phyloP scores from a whole-genome alignment of 2,329 filamentous ascomycete genomes.

The Cytospora piceicola region DNA sequence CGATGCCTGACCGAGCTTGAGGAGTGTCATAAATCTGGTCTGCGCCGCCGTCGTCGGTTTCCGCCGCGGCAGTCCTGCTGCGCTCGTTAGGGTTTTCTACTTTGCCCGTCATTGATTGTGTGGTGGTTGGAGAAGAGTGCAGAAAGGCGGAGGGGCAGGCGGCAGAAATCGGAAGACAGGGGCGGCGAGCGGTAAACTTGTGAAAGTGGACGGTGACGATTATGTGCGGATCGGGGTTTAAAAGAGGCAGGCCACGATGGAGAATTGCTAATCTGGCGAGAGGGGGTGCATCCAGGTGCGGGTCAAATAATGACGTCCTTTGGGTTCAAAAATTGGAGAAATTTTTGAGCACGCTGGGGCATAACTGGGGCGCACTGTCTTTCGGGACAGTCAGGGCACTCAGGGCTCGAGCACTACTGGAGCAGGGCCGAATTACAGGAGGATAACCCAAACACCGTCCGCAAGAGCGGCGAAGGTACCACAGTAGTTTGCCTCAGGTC shows the following conservation, averaged over 20 bases:
- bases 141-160: constrained; percentile 29
- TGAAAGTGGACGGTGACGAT: constrained; percentile 31
- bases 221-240: constrained; percentile 31
- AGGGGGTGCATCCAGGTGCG: constrained; percentile 26
- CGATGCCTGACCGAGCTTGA: constrained; percentile 73
- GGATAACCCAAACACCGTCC: constrained; percentile 26
- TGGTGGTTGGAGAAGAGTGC: constrained; percentile 30
- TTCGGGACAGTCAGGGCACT: constrained; percentile 22
- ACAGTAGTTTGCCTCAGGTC: neutral
- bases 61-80: constrained; percentile 59
- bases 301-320: constrained; percentile 27
- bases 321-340: constrained; percentile 29
- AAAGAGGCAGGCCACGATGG: constrained; percentile 27
- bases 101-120: constrained; percentile 33
- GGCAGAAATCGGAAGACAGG: constrained; percentile 33
- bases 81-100: constrained; percentile 55
- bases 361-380: constrained; percentile 24
- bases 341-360: constrained; percentile 22
- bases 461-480: constrained; percentile 15
- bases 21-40: constrained; percentile 85
- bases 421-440: constrained; percentile 31
- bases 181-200: constrained; percentile 32
- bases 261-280: constrained; percentile 31
- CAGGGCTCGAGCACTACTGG: constrained; percentile 19
- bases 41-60: constrained; percentile 66